These are phyloP conservation scores for Cardamine occulta DNA, from an alignment of 345 rosid genomes.

Conservation along the genomic window DNA sequence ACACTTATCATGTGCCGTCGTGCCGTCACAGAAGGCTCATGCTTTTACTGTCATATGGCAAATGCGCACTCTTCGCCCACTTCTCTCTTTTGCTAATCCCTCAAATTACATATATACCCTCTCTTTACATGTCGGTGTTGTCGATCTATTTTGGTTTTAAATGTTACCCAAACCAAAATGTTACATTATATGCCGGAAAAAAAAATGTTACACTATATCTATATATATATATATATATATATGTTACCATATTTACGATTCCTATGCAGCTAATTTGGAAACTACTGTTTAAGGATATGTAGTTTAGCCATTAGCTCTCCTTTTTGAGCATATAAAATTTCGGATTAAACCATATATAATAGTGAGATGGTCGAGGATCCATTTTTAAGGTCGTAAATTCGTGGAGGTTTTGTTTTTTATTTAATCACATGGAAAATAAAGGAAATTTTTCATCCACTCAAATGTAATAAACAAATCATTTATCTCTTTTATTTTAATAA, in stretches of 20 bases:
- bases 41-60: constrained; percentile 33
- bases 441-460: background rate
- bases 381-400: background rate
- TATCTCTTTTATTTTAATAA: background rate
- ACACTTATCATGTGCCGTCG: constrained; percentile 34
- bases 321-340: background rate
- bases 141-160: background rate
- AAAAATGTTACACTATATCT: too few species aligned
- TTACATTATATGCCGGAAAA: too few species aligned
- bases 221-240: too few species aligned
- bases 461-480: background rate
- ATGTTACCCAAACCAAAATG: background rate
- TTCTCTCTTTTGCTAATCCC: constrained; percentile 16
- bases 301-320: background rate
- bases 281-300: background rate
- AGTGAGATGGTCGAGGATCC: background rate
- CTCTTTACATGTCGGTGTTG: background rate
- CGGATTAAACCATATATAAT: background rate
- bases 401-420: background rate
- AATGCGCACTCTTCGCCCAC: constrained; percentile 39
- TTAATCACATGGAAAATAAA: background rate
- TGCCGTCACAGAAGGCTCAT: constrained; percentile 27
- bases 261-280: background rate
- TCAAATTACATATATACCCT: constrained; percentile 15
- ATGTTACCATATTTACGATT: background rate